Percentiles rank a stretch among this genome's conserved stretches.
Evolutionary conservation across 176 grass and related monocot genomes (phyloP).

Genomic region (Eleusine indica): DNA sequence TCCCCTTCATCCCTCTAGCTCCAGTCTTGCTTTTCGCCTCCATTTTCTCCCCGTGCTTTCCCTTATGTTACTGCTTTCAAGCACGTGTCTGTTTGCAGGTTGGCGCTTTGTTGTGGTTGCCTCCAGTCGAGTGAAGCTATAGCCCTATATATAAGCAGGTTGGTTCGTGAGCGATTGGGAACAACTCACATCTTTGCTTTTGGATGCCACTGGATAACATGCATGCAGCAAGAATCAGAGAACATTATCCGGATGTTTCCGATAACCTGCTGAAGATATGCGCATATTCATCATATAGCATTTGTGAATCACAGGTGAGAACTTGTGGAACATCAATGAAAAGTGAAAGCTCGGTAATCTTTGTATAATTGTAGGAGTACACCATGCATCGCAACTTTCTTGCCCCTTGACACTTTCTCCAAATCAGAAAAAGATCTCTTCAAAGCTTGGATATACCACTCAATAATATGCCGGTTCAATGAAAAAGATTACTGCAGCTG

Average conservation of each 20-base stretch:
- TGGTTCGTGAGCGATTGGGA: conserved; percentile 3
- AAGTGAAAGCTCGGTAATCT: too few species aligned
- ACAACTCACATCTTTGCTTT: not conserved
- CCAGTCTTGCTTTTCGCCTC: conserved; percentile 38
- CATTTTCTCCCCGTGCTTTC: conserved; percentile 25
- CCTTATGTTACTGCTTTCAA: not conserved
- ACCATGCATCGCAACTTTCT: not conserved
- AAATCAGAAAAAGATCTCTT: conserved; percentile 21
- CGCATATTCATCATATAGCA: not conserved
- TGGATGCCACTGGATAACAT: conserved; percentile 37
- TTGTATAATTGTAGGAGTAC: not conserved
- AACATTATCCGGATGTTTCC: not conserved
- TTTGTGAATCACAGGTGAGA: not conserved
- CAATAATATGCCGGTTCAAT: not conserved
- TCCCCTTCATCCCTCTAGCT: conserved; percentile 39
- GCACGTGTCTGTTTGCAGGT: not conserved
- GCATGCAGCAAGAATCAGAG: conserved; percentile 17
- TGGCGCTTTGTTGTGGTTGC: conserved; percentile 4
- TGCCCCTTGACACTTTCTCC: not conserved
- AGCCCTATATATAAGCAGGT: conserved; percentile 28
- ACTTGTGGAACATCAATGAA: not conserved
- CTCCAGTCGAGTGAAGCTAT: not conserved
- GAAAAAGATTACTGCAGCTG: not conserved
- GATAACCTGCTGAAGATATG: not conserved
- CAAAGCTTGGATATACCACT: conserved; percentile 2